A percentile compares a stretch with the other conserved stretches of the same genome.
Evolutionary conservation across 2,329 filamentous ascomycete genomes (phyloP).

Genomic region (Acarospora socialis): DNA sequence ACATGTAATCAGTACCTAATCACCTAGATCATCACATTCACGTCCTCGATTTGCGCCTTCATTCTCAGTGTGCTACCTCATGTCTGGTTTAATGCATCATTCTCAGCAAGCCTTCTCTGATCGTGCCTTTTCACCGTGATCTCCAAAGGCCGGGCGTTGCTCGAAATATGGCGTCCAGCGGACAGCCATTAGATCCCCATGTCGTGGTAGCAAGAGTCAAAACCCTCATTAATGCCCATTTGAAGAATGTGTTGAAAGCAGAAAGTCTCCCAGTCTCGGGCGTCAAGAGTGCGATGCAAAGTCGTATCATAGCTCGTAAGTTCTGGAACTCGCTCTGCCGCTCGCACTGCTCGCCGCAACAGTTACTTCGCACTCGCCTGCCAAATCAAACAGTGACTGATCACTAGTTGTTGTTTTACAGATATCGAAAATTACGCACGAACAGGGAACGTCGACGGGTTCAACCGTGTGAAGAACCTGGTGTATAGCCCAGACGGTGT

Average conservation of each 20-base stretch:
- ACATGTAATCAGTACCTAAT: no score
- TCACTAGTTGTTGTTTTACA: constrained; percentile 8
- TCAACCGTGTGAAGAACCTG: constrained; percentile 16
- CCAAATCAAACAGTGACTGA: background rate
- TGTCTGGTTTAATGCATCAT: no score
- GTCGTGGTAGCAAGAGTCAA: constrained; percentile 34
- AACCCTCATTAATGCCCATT: constrained; percentile 46
- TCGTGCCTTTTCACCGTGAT: no score
- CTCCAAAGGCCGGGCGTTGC: no score
- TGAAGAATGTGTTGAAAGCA: constrained; percentile 61
- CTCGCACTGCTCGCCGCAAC: no score
- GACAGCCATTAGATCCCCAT: constrained; percentile 27
- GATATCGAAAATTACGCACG: constrained; percentile 15
- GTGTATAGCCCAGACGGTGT: constrained; percentile 15
- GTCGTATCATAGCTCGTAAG: constrained; percentile 65
- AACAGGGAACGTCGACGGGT: constrained; percentile 13
- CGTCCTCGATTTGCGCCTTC: no score
- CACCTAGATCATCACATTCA: no score
- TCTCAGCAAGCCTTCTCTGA: no score
- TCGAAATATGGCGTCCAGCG: constrained; percentile 26
- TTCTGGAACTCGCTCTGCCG: no score
- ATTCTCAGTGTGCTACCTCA: no score
- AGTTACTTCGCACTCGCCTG: no score
- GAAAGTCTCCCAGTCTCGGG: constrained; percentile 67
- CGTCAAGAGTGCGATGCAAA: constrained; percentile 70